These are phyloP conservation scores for Ophiobolus disseminans DNA, from an alignment of 2,329 filamentous ascomycete species.

Conservation along the genomic window DNA sequence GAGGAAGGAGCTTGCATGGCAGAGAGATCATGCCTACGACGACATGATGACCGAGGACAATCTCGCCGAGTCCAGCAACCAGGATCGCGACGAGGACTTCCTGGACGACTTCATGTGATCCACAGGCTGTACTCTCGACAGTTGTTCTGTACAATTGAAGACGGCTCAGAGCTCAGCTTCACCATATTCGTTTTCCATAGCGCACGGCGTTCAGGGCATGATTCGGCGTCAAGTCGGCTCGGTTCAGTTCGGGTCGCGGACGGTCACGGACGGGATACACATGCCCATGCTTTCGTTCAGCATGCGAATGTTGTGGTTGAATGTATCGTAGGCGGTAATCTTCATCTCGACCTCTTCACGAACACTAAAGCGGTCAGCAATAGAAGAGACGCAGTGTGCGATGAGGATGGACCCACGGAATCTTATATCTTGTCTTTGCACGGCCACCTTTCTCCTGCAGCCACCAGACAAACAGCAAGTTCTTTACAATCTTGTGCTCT, in stretches of 20 bases:
- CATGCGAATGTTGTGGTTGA: slow-evolving; percentile 74
- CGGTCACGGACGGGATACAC: slow-evolving; percentile 54
- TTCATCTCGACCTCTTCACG: slow-evolving; percentile 39
- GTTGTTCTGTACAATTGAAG: neutral
- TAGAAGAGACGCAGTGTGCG: too few relatives aligned
- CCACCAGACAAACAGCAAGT: slow-evolving; percentile 62
- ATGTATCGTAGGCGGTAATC: slow-evolving; percentile 62
- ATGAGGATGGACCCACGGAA: slow-evolving; percentile 19
- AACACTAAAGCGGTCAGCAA: slow-evolving; percentile 21
- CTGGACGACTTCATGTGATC: slow-evolving; percentile 77
- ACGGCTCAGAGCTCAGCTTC: neutral
- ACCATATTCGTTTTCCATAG: slow-evolving; percentile 4
- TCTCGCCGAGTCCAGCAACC: slow-evolving; percentile 79
- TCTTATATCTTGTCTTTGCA: slow-evolving; percentile 36
- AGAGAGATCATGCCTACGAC: slow-evolving; percentile 98
- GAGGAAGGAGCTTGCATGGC: slow-evolving; percentile 86
- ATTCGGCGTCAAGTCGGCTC: neutral
- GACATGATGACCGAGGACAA: slow-evolving; percentile 86
- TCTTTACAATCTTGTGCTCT: slow-evolving; percentile 76
- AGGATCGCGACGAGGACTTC: slow-evolving; percentile 78
- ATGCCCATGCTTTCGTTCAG: slow-evolving; percentile 76
- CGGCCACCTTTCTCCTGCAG: slow-evolving; percentile 48
- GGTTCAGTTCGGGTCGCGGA: slow-evolving; percentile 34
- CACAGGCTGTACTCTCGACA: neutral
- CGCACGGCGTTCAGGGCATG: slow-evolving; percentile 14